Conservation (phyloP, 2,329 filamentous ascomycete species). For the Curvularia sp. region DNA sequence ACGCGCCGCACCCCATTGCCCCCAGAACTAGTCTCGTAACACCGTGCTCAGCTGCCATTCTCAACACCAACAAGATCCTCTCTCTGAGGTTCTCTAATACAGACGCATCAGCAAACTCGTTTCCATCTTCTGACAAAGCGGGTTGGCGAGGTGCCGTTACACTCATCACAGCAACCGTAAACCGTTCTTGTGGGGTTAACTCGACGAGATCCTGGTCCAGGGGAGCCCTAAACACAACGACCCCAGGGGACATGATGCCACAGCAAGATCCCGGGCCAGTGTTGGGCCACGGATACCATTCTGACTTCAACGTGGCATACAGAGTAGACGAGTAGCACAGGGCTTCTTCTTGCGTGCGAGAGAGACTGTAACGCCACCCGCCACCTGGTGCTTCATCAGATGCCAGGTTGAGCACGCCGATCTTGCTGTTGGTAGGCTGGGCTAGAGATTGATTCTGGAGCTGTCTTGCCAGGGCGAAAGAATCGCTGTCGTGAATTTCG, state of each 20-base stretch:
- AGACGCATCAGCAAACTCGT: constrained; percentile 17
- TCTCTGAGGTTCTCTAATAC: constrained; percentile 24
- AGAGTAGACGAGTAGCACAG: constrained; percentile 35
- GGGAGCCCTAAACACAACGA: constrained; percentile 33
- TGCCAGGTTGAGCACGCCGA: constrained; percentile 31
- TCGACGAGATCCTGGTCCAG: constrained; percentile 25
- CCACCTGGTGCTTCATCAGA: constrained; percentile 30
- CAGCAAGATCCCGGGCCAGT: constrained; percentile 25
- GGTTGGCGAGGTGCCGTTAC: constrained; percentile 29
- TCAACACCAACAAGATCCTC: constrained; percentile 28
- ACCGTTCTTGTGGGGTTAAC: constrained; percentile 15
- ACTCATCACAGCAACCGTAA: constrained; percentile 28
- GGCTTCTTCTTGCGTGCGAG: constrained; percentile 32
- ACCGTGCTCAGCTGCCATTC: constrained; percentile 25
- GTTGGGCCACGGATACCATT: constrained; percentile 39
- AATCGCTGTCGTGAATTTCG: constrained; percentile 27
- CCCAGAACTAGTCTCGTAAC: constrained; percentile 31
- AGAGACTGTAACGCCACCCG: constrained; percentile 33
- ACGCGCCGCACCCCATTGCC: constrained; percentile 36
- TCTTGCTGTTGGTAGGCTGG: constrained; percentile 9
- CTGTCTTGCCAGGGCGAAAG: constrained; percentile 27
- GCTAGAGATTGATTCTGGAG: neutral
- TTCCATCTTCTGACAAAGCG: constrained; percentile 10
- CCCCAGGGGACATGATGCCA: constrained; percentile 28
- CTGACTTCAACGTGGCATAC: constrained; percentile 24